Percentiles rank a stretch among this genome's conserved stretches.
phyloP scores from a whole-genome alignment of 192 early-diverging fungal genomes.

The Globomyces pollinis-pini region DNA sequence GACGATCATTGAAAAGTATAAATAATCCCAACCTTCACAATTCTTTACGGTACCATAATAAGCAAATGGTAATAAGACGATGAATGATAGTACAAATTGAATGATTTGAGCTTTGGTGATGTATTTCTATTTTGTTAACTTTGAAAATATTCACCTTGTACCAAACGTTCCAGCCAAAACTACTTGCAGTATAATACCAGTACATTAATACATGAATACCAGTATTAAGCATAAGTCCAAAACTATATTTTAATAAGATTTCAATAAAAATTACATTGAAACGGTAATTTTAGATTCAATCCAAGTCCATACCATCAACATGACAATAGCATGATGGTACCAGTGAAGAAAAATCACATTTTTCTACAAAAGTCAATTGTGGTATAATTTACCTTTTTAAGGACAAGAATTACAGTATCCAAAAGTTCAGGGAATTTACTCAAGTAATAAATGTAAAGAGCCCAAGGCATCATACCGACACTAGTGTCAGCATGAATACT shows the following conservation, averaged over 20 bases:
- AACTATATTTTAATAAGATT: no score
- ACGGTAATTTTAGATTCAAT: constrained; percentile 32
- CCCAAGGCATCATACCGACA: constrained; percentile 23
- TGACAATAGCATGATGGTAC: constrained; percentile 48
- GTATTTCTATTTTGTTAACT: constrained; percentile 33
- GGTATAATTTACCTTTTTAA: constrained; percentile 36
- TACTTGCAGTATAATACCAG: constrained; percentile 39
- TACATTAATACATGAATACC: constrained; percentile 47
- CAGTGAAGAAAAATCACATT: constrained; percentile 46
- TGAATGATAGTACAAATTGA: constrained; percentile 37
- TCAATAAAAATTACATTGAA: no score
- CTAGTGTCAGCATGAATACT: constrained; percentile 14
- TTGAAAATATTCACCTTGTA: constrained; percentile 29
- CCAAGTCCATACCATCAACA: constrained; percentile 46
- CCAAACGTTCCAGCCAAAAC: constrained; percentile 33
- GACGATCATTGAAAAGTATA: constrained; percentile 31
- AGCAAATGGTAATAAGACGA: constrained; percentile 26
- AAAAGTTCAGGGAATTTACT: constrained; percentile 39
- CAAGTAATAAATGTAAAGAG: constrained; percentile 42
- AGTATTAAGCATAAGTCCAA: constrained; percentile 39
- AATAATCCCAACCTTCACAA: constrained; percentile 25
- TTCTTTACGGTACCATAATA: constrained; percentile 30
- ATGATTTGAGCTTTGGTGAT: constrained; percentile 38
- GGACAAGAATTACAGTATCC: constrained; percentile 42
- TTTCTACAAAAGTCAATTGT: constrained; percentile 23